A percentile compares a stretch with the other conserved stretches of the same genome.
phyloP scores from a whole-genome alignment of 129 eudicot genomes.

The Pulicaria dysenterica region DNA sequence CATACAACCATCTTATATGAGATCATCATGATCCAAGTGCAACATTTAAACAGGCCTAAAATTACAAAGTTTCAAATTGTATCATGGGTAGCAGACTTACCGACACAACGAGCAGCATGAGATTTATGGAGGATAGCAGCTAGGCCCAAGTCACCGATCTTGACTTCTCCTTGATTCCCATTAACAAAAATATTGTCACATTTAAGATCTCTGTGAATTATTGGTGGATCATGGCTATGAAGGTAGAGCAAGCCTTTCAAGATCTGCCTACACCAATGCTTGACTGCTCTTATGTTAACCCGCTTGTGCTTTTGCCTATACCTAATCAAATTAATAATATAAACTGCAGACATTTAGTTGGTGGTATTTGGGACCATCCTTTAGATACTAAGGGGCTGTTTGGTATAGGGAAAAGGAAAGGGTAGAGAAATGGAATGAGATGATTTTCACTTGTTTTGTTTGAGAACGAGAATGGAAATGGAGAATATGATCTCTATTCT shows the following conservation, averaged over 20 bases:
- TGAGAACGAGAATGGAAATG: too few relatives aligned
- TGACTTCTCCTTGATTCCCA: constrained; percentile 95
- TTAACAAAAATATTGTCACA: constrained; percentile 90
- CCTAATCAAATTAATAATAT: constrained; percentile 42
- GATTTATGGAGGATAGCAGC: constrained; percentile 90
- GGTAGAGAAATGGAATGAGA: too few relatives aligned
- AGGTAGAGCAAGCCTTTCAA: constrained; percentile 81
- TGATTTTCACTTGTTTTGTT: too few relatives aligned
- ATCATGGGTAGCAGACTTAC: constrained; percentile 34
- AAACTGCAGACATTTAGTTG: background rate
- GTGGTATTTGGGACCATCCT: background rate
- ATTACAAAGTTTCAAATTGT: too few relatives aligned
- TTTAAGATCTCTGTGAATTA: constrained; percentile 61
- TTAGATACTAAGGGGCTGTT: too few relatives aligned
- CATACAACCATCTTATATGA: too few relatives aligned
- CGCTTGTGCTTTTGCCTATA: constrained; percentile 85
- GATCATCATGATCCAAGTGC: too few relatives aligned
- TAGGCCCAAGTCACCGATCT: constrained; percentile 94
- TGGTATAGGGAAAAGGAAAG: too few relatives aligned
- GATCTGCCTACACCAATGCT: constrained; percentile 94
- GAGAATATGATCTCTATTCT: too few relatives aligned
- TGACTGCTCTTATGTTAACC: constrained; percentile 76
- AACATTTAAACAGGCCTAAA: too few relatives aligned
- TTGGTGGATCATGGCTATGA: constrained; percentile 74
- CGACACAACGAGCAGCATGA: constrained; percentile 91